phyloP scores from a whole-genome alignment of 1,284 basidiomycete genomes.

The Trichosporon faecale region DNA sequence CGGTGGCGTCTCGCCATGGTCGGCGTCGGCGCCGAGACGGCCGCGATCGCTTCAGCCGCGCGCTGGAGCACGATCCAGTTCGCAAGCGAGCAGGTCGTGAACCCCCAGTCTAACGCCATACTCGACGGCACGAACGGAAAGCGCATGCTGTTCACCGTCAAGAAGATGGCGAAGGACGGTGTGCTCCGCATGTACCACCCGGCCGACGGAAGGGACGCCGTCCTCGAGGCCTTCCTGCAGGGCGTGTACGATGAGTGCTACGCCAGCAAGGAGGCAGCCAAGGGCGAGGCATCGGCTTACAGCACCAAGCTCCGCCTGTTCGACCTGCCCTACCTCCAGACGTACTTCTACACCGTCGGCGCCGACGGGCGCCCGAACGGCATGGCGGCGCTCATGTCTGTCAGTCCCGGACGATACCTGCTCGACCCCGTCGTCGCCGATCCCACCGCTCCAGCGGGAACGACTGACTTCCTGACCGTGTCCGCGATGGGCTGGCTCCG shows the following conservation, averaged over 20 bases:
- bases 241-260: constrained; percentile 19
- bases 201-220: constrained; percentile 7
- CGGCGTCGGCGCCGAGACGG: constrained; percentile 1
- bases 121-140: constrained; percentile 18
- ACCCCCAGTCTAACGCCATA: constrained; percentile 16
- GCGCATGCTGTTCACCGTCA: constrained; percentile 13
- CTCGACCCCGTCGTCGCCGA: constrained; percentile 21
- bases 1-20: constrained; percentile 19
- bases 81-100: constrained; percentile 18
- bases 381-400: constrained; percentile 18
- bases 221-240: constrained; percentile 19
- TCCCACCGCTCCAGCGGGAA: constrained; percentile 11
- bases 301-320: constrained; percentile 23
- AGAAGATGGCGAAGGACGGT: constrained; percentile 16
- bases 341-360: constrained; percentile 20
- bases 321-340: constrained; percentile 16
- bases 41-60: not conserved
- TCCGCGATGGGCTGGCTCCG: constrained; percentile 18
- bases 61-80: constrained; percentile 22
- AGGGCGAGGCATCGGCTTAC: constrained; percentile 19
- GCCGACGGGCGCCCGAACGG: constrained; percentile 9
- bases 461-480: constrained; percentile 22
- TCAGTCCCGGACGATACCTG: constrained; percentile 10
- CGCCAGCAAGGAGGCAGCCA: constrained; percentile 16
- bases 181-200: constrained; percentile 18